Percentiles rank a stretch among this genome's conserved stretches.
Evolutionary conservation across 805 yeast genomes (phyloP).

Genomic region (Sugiyamaella lignohabitans): DNA sequence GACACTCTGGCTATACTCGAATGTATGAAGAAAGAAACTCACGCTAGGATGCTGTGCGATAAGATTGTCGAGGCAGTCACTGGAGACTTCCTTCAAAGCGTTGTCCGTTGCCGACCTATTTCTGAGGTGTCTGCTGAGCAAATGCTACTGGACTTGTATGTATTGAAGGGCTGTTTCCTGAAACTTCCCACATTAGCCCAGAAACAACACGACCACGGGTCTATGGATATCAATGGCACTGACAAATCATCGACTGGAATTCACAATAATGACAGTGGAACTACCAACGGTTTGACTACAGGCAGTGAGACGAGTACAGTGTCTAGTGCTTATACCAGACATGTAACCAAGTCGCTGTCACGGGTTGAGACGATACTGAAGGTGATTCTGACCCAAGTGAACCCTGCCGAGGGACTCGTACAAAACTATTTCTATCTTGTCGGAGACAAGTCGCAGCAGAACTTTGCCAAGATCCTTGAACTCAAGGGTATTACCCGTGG

Average conservation of each 20-base stretch:
- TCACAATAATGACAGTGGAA: background rate
- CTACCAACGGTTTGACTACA: background rate
- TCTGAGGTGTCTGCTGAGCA: slow-evolving; percentile 73
- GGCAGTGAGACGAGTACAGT: slow-evolving; percentile 3
- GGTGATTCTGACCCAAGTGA: slow-evolving; percentile 53
- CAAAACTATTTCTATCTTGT: slow-evolving; percentile 59
- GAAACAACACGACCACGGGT: no score
- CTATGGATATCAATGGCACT: no score
- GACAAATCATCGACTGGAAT: slow-evolving; percentile 15
- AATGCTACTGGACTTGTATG: slow-evolving; percentile 62
- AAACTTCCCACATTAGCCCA: slow-evolving; percentile 25
- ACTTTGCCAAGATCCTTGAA: slow-evolving; percentile 58
- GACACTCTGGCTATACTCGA: slow-evolving; percentile 35
- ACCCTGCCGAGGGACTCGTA: slow-evolving; percentile 61
- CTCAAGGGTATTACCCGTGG: slow-evolving; percentile 50
- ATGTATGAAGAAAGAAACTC: slow-evolving; percentile 57
- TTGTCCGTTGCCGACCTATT: slow-evolving; percentile 61
- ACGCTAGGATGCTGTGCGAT: slow-evolving; percentile 67
- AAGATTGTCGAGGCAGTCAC: slow-evolving; percentile 62
- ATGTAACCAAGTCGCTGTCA: slow-evolving; percentile 38
- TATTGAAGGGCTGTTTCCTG: slow-evolving; percentile 49
- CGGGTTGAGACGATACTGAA: slow-evolving; percentile 60
- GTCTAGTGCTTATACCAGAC: slow-evolving; percentile 33
- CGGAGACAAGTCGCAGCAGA: slow-evolving; percentile 55
- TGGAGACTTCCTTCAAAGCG: slow-evolving; percentile 48